phyloP scores from a whole-genome alignment of 148 eudicot genomes.

The Fagopyrum tataricum region DNA sequence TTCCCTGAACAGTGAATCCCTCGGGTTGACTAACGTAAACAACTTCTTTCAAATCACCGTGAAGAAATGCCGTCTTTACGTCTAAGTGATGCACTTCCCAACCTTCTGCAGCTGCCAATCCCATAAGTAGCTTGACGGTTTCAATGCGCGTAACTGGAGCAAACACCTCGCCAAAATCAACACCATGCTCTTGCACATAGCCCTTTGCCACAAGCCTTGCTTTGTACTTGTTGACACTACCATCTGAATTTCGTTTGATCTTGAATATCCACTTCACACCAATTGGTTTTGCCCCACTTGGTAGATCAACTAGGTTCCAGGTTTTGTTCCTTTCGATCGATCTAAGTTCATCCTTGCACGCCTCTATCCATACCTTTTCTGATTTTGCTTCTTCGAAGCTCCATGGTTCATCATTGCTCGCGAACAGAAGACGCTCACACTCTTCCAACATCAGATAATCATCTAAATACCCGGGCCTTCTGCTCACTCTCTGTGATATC shows the following conservation, averaged over 20 bases:
- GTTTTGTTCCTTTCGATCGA: conserved; percentile 9
- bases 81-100: conserved; percentile 14
- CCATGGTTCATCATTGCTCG: background rate
- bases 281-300: background rate
- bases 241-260: background rate
- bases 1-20: background rate
- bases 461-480: background rate
- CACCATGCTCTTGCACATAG: conserved; percentile 12
- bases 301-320: conserved; percentile 6
- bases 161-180: conserved; percentile 17
- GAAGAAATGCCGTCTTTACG: conserved; percentile 10
- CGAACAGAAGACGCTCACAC: background rate
- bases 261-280: conserved; percentile 14
- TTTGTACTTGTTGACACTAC: conserved; percentile 10
- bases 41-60: background rate
- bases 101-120: conserved; percentile 3
- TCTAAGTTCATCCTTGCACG: background rate
- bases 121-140: conserved; percentile 10
- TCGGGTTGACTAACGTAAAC: conserved; percentile 8
- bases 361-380: background rate
- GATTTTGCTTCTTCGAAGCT: background rate
- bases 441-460: background rate
- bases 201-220: conserved; percentile 21
- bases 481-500: background rate
- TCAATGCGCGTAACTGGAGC: conserved; percentile 12